These are phyloP conservation scores for Aeschynomene evenia DNA, from an alignment of 306 rosid genomes.

Conservation along the genomic window DNA sequence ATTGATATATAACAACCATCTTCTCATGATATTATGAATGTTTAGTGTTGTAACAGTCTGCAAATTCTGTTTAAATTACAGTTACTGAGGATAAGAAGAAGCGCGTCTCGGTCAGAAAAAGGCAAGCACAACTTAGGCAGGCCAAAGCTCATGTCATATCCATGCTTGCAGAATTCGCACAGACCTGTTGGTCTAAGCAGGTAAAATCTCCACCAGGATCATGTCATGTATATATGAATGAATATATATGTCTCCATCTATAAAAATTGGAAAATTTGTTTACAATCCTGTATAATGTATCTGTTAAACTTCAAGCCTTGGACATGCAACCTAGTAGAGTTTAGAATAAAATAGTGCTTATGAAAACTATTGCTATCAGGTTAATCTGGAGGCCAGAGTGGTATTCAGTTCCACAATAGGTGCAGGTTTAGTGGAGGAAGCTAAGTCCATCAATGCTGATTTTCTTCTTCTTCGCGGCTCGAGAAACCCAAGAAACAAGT, in stretches of 20 bases:
- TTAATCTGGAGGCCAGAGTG: slow-evolving; percentile 87
- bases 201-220: slow-evolving; percentile 36
- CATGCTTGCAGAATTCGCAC: slow-evolving; percentile 80
- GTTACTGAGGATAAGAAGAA: slow-evolving; percentile 54
- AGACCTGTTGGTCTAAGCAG: slow-evolving; percentile 69
- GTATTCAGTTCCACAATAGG: slow-evolving; percentile 58
- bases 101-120: slow-evolving; percentile 33
- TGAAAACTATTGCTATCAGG: slow-evolving; percentile 44
- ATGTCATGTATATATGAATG: too few species aligned
- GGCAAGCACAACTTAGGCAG: slow-evolving; percentile 66
- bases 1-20: not conserved
- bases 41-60: not conserved
- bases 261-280: not conserved
- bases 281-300: not conserved
- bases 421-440: slow-evolving; percentile 66
- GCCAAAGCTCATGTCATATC: slow-evolving; percentile 88
- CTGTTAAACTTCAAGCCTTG: not conserved
- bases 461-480: slow-evolving; percentile 71
- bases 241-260: not conserved
- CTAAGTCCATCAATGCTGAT: slow-evolving; percentile 61
- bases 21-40: not conserved
- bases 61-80: slow-evolving; percentile 28
- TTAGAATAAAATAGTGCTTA: slow-evolving; percentile 9
- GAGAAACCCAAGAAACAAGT: slow-evolving; percentile 59
- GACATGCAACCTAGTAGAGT: not conserved